Base-by-base conservation (phyloP, 139 green algal species). In the Gonium pectorale region DNA sequence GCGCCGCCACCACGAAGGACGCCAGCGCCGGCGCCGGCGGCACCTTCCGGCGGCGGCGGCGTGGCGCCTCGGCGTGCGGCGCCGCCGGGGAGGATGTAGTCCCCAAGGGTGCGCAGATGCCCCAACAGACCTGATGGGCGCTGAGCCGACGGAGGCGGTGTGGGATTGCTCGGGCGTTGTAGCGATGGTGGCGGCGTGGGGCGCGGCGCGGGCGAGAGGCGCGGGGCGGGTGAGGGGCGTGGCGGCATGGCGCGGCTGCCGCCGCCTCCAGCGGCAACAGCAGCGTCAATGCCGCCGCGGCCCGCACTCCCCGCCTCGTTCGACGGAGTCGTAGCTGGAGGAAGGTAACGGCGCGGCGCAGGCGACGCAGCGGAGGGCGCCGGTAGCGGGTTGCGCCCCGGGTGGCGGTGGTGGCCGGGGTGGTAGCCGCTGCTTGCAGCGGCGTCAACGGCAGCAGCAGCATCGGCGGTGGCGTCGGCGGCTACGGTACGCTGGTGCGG, bases 101-200 rank as follows among this genome's bases (percentile, higher is more conserved):
- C 68, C 6, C 68, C 68, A 6, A 78, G 44, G 41, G 43, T 78
- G 41, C 68, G 68, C 43, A 78, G n/a, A 27, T 78, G 68, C 43
- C 44, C 27, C 8, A 78, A 9, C 27, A 78, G 26, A 7, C 7
- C 13, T 17, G 21, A 17, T 17, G 56, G n/a, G 22, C 22, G 21
- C 21, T 31, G 19, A 35, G 22, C 19, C 56, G 21, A 31, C 7
- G 56, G 56, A 31, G 19, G 56, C 56, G 21, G 56, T 0, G 21
- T 29, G 56, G 21, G 19, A 66, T 29, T 11, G 13, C 56, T 7
- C 24, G 21, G 56, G 56, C 49, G 49, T 17, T 13, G 49, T 56
- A 56, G 49, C 49, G 49, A 56, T 17, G 13, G 49, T 17, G 49
- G 49, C 49, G 49, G 49, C 13, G 17, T 13, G 49, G 49, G 49